A percentile compares a stretch with the other conserved stretches of the same genome.
Evolutionary conservation across 192 early-diverging fungal species (phyloP).

Genomic region (Podila epigama): DNA sequence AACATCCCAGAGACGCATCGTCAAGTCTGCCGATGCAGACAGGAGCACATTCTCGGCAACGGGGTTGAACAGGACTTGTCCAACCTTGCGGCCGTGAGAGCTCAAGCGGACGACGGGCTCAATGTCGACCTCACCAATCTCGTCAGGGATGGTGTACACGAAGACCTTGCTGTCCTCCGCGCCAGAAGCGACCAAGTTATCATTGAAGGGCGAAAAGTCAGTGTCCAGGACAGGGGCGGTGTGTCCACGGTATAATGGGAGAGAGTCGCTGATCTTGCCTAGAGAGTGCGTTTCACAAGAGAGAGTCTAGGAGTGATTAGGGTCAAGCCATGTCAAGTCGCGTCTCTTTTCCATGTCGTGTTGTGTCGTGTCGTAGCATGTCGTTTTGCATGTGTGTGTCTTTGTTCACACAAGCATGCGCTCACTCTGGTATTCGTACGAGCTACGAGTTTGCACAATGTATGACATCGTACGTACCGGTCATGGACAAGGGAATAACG

Average conservation of each 20-base stretch:
- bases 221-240: conserved; percentile 96
- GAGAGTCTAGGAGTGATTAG: not conserved
- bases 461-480: conserved; percentile 53
- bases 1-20: conserved; percentile 96
- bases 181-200: conserved; percentile 90
- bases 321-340: no score
- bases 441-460: no score
- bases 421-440: no score
- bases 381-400: no score
- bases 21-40: conserved; percentile 87
- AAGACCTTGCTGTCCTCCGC: conserved; percentile 90
- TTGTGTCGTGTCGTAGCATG: no score
- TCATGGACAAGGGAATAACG: conserved; percentile 82
- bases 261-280: conserved; percentile 91
- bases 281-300: not conserved
- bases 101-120: conserved; percentile 80
- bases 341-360: no score
- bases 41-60: conserved; percentile 93
- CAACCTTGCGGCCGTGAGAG: conserved; percentile 93
- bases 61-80: conserved; percentile 98
- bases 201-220: conserved; percentile 98
- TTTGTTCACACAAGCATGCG: no score
- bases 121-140: conserved; percentile 70
- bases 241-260: conserved; percentile 93
- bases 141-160: conserved; percentile 94